A percentile compares a stretch with the other conserved stretches of the same genome.
These are phyloP conservation scores for Lachancea thermotolerans DNA, from an alignment of 805 yeast genomes.

Conservation along the genomic window DNA sequence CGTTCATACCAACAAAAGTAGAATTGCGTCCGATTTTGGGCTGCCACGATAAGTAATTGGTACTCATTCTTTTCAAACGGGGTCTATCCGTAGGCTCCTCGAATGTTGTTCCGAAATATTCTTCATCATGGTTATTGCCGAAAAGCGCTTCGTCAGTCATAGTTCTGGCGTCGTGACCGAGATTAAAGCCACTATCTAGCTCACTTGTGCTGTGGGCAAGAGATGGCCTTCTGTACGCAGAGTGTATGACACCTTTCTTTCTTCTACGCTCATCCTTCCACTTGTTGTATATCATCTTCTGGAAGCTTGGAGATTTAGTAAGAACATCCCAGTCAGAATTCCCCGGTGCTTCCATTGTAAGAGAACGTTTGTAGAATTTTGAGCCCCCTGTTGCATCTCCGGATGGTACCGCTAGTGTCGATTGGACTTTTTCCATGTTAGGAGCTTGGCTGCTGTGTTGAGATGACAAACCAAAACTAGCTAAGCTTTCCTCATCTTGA, in stretches of 20 bases:
- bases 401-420: constrained; percentile 33
- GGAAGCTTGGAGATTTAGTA: constrained; percentile 44
- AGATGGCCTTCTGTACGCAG: neutral
- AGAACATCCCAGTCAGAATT: constrained; percentile 18
- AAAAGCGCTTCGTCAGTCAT: neutral
- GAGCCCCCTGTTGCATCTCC: constrained; percentile 32
- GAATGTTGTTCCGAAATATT: constrained; percentile 26
- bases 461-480: neutral
- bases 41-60: constrained; percentile 76
- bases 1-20: constrained; percentile 74
- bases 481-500: neutral
- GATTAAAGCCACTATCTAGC: neutral
- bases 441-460: constrained; percentile 4
- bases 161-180: neutral
- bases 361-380: constrained; percentile 39
- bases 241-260: constrained; percentile 11
- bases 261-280: constrained; percentile 28
- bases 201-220: constrained; percentile 1
- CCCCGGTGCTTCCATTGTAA: constrained; percentile 39
- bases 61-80: constrained; percentile 36
- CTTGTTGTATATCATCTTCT: constrained; percentile 33
- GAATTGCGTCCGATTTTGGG: constrained; percentile 94
- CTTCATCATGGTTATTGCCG: constrained; percentile 24
- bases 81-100: constrained; percentile 14
- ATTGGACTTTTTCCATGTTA: constrained; percentile 22